A percentile compares a stretch with the other conserved stretches of the same genome.
These are phyloP conservation scores for Emergomyces pasteurianus DNA, from an alignment of 2,329 filamentous ascomycete species.

Conservation along the genomic window DNA sequence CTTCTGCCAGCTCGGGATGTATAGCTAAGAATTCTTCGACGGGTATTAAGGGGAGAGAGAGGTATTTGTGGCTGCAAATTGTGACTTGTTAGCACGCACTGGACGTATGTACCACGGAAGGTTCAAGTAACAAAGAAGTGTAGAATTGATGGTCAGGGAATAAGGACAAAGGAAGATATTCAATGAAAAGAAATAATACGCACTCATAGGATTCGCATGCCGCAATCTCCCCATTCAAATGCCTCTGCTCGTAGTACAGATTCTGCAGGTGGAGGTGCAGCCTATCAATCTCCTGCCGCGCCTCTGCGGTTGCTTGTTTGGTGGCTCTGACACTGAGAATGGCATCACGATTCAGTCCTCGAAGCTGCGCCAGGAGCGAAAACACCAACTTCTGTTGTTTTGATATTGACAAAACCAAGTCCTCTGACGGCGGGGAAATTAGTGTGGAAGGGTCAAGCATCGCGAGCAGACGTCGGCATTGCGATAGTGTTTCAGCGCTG, in stretches of 20 bases:
- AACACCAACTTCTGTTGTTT: conserved; percentile 70
- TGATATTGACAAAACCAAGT: conserved; percentile 48
- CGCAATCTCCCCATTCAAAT: conserved; percentile 77
- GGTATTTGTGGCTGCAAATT: conserved; percentile 48
- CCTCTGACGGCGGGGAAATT: conserved; percentile 33
- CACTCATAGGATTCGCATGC: conserved; percentile 89
- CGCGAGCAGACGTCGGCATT: conserved; percentile 49
- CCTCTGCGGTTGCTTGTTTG: conserved; percentile 75
- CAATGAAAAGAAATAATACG: conserved; percentile 24
- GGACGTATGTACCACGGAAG: no score
- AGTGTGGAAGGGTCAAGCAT: conserved; percentile 41
- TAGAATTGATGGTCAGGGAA: background rate
- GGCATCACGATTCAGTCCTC: conserved; percentile 71
- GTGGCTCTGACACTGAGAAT: conserved; percentile 72
- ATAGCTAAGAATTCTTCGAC: conserved; percentile 66
- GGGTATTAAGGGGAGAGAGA: conserved; percentile 71
- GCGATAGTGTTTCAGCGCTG: conserved; percentile 59
- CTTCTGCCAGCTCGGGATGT: conserved; percentile 61
- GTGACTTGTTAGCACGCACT: background rate
- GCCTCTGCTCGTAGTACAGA: conserved; percentile 87
- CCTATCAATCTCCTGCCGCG: conserved; percentile 78
- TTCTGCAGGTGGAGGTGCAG: conserved; percentile 91
- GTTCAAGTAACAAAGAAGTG: no score
- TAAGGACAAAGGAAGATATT: background rate
- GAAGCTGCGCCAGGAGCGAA: conserved; percentile 66